A percentile compares a stretch with the other conserved stretches of the same genome.
These are phyloP conservation scores for Erigeron canadensis DNA, from an alignment of 129 eudicot species.

Conservation along the genomic window DNA sequence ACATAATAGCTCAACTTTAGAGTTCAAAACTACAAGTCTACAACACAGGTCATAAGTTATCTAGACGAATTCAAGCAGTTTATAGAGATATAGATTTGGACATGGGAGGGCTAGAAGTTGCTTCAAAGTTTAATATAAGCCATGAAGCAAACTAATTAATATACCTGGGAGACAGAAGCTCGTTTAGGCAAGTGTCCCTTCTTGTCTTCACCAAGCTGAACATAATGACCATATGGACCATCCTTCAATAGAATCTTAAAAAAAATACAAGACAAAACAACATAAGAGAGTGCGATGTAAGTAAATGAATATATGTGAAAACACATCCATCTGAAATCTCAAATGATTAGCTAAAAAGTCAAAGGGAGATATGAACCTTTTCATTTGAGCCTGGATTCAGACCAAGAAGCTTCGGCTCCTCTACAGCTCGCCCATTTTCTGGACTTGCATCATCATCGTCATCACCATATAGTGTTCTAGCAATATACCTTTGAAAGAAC, in stretches of 20 bases:
- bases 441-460: conserved; percentile 63
- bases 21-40: background rate
- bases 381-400: conserved; percentile 68
- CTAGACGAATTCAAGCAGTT: background rate
- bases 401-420: conserved; percentile 87
- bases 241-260: conserved; percentile 68
- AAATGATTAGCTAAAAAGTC: conserved; percentile 13
- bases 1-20: background rate
- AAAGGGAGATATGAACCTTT: conserved; percentile 55
- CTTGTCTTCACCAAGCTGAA: conserved; percentile 96
- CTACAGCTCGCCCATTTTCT: conserved; percentile 44
- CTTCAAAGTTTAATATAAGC: conserved; percentile 2
- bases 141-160: conserved; percentile 6
- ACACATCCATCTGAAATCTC: background rate
- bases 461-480: conserved; percentile 78
- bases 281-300: background rate
- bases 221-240: conserved; percentile 95
- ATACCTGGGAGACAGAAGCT: conserved; percentile 64
- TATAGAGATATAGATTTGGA: no score
- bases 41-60: background rate
- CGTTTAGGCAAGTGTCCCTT: conserved; percentile 85
- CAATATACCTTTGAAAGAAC: conserved; percentile 60
- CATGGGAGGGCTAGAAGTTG: background rate
- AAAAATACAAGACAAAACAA: conserved; percentile 9
- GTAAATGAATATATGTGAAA: background rate